Conservation (phyloP, 2,329 filamentous ascomycete genomes). For the Teratosphaeria viscida region DNA sequence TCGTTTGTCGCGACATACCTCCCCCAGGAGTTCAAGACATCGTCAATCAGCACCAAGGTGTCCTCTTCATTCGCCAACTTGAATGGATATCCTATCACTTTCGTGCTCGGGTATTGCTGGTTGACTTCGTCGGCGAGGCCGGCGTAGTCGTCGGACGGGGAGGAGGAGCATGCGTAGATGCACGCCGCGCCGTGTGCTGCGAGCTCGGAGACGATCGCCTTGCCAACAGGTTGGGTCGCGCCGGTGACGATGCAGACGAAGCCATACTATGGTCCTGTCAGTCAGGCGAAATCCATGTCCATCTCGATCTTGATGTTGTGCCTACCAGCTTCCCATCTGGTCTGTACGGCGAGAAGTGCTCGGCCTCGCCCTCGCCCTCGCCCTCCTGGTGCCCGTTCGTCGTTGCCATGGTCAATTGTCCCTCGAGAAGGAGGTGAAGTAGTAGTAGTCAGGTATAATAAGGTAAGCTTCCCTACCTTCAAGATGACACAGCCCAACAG, state of each 20-base stretch:
- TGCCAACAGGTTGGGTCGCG: slow-evolving; percentile 49
- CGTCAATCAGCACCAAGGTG: slow-evolving; percentile 51
- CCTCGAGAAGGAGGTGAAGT: background rate
- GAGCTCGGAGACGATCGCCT: slow-evolving; percentile 49
- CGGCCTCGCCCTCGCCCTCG: slow-evolving; percentile 13
- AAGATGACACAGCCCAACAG: background rate
- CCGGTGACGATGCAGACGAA: slow-evolving; percentile 57
- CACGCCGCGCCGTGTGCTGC: slow-evolving; percentile 55
- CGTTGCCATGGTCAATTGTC: slow-evolving; percentile 6
- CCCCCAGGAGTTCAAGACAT: slow-evolving; percentile 50
- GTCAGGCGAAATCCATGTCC: background rate
- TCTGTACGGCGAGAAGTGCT: slow-evolving; percentile 48
- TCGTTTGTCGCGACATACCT: slow-evolving; percentile 15
- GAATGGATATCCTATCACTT: slow-evolving; percentile 52
- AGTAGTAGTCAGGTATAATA: background rate
- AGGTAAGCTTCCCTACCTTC: background rate
- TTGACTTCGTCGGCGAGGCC: slow-evolving; percentile 34
- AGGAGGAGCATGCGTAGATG: slow-evolving; percentile 48
- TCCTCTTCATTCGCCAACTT: slow-evolving; percentile 49
- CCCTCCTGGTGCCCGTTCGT: slow-evolving; percentile 9
- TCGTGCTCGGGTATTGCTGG: slow-evolving; percentile 42
- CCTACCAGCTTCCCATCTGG: slow-evolving; percentile 47
- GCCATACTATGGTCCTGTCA: slow-evolving; percentile 38
- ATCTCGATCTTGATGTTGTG: background rate
- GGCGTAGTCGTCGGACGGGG: slow-evolving; percentile 31